Conservation (phyloP, 1,139 yeast genomes). For the Suhomyces chickasaworum region DNA sequence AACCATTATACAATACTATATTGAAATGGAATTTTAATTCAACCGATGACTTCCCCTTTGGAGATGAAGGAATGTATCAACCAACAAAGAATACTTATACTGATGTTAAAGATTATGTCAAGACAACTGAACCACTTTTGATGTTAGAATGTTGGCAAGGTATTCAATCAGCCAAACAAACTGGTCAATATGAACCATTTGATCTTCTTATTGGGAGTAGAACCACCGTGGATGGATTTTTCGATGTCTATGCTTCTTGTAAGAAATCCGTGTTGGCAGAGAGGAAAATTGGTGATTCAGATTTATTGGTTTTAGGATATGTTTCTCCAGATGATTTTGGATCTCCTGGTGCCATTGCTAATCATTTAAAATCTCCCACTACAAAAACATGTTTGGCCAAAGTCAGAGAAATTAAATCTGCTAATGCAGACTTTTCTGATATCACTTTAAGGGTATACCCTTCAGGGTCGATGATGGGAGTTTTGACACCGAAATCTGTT, state of each 20-base stretch:
- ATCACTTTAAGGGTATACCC: slow-evolving; percentile 69
- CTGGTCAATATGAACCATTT: slow-evolving; percentile 66
- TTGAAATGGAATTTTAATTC: slow-evolving; percentile 77
- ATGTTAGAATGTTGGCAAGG: slow-evolving; percentile 95
- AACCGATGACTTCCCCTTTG: slow-evolving; percentile 57
- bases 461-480: slow-evolving; percentile 50
- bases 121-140: slow-evolving; percentile 74
- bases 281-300: slow-evolving; percentile 68
- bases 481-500: slow-evolving; percentile 63
- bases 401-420: slow-evolving; percentile 67
- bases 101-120: slow-evolving; percentile 63
- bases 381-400: slow-evolving; percentile 71
- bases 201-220: slow-evolving; percentile 74
- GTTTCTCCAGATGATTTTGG: slow-evolving; percentile 28
- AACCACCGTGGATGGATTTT: slow-evolving; percentile 81
- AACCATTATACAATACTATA: slow-evolving; percentile 69
- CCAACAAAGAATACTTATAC: slow-evolving; percentile 46
- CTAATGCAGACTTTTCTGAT: slow-evolving; percentile 68
- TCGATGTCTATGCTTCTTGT: slow-evolving; percentile 83
- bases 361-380: slow-evolving; percentile 29
- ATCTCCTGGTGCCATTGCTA: slow-evolving; percentile 21
- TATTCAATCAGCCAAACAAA: slow-evolving; percentile 68
- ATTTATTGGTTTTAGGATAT: slow-evolving; percentile 68
- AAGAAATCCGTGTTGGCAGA: slow-evolving; percentile 54
- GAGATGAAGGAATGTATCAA: slow-evolving; percentile 41